phyloP scores from a whole-genome alignment of 768 basidiomycete species.

The Termitomyces heimii region DNA sequence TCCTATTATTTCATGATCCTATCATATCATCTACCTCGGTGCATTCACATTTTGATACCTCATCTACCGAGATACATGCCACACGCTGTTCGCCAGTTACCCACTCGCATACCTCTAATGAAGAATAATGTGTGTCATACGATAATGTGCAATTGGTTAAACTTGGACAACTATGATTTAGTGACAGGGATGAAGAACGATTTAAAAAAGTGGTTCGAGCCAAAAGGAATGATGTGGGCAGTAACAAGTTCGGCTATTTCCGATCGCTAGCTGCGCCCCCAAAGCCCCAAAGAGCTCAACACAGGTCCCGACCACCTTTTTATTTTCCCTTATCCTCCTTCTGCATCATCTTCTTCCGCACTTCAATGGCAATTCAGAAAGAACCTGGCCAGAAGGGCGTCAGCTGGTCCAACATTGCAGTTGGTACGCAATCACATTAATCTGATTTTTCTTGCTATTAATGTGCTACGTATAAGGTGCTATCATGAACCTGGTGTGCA shows the following conservation, averaged over 20 bases:
- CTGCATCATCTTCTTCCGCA: constrained; percentile 13
- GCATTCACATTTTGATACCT: constrained; percentile 10
- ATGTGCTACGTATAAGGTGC: constrained; percentile 48
- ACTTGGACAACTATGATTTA: neutral
- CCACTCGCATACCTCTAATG: constrained; percentile 4
- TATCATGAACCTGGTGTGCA: constrained; percentile 95
- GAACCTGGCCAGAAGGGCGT: constrained; percentile 90
- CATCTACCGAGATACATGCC: constrained; percentile 12
- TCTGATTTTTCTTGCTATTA: constrained; percentile 13
- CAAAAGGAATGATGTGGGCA: neutral
- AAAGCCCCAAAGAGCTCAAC: constrained; percentile 17
- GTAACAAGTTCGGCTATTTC: constrained; percentile 20
- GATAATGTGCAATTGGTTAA: neutral
- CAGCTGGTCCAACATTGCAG: constrained; percentile 93
- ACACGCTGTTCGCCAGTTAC: constrained; percentile 7
- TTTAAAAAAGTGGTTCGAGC: constrained; percentile 11
- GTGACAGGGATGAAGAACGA: neutral
- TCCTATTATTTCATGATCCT: neutral
- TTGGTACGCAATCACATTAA: constrained; percentile 51
- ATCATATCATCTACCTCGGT: constrained; percentile 5
- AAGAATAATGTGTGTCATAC: constrained; percentile 5
- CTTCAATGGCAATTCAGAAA: constrained; percentile 69
- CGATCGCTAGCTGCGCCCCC: constrained; percentile 22
- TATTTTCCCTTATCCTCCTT: constrained; percentile 13
- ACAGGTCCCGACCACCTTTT: constrained; percentile 14